These are phyloP conservation scores for Erucastrum elatum DNA, from an alignment of 345 rosid species.

Conservation along the genomic window DNA sequence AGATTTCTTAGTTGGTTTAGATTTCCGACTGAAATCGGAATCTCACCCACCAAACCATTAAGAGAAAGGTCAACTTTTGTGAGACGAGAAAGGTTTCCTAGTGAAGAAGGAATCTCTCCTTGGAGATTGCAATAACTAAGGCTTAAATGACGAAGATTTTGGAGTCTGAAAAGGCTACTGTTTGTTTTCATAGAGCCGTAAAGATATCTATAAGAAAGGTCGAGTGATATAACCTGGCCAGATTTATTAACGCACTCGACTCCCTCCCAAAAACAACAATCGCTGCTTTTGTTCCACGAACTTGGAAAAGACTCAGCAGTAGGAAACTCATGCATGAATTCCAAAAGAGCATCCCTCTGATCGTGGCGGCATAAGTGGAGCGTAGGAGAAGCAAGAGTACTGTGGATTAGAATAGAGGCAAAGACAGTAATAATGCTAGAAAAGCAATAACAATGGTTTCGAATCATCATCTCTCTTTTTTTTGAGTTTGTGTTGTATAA, in stretches of 20 bases:
- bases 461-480: not conserved
- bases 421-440: not conserved
- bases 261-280: constrained; percentile 17
- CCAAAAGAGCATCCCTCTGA: constrained; percentile 18
- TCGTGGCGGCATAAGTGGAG: constrained; percentile 13
- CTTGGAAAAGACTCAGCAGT: not conserved
- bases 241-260: constrained; percentile 3
- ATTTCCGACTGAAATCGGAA: no score
- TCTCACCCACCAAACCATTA: no score
- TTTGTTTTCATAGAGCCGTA: not conserved
- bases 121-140: not conserved
- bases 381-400: not conserved
- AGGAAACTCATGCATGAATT: not conserved
- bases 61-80: no score
- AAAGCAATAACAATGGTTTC: not conserved
- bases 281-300: constrained; percentile 10
- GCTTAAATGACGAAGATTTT: not conserved
- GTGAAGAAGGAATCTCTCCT: constrained; percentile 15
- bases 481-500: not conserved
- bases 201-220: not conserved
- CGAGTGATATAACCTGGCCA: constrained; percentile 19
- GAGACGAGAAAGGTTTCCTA: constrained; percentile 13
- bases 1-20: not conserved
- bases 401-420: not conserved
- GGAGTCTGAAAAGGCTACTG: constrained; percentile 16